Evolutionary conservation across 768 basidiomycete species (phyloP), one percentile per base, ranked within the genome.

Genomic region (Rhodotorula paludigena): DNA sequence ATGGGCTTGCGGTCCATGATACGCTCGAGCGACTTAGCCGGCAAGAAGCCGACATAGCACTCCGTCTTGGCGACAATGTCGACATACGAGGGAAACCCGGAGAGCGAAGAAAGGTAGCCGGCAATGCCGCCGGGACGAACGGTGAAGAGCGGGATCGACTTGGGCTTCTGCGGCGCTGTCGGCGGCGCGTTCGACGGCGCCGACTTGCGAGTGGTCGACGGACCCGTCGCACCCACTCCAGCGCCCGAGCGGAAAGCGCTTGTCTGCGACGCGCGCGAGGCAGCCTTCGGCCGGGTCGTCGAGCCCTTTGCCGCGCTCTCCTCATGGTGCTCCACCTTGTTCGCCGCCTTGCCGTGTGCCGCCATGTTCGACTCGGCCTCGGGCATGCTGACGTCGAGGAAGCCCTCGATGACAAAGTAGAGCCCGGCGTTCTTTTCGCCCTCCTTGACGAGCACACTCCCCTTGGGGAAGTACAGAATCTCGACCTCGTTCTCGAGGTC

Each of bases 51-150:
- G 70, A 98, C 96, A 74, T 94, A 99, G n/a, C 88, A 89, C 76
- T 99, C 94, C 0, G 93, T 98, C 81, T 97, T 98, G 9, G 96
- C 92, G 71, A 83, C 87, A 77, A 99, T 96, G 77, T 94, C 91
- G 51, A 98, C 93, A 76, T 98, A 99, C 5, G 92, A 94, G 10
- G 92, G 87, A 35, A 89, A 92, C 60, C 87, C 88, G 73, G 90
- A 91, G 7, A 98, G 83, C 0, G 92, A 92, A 25, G 93, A 88
- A 33, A 99, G 82, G 78, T 98, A 98, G 2, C 96, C 96, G 16
- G 94, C 96, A 68, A 99, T 96, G 0, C 96, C 96, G 63, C 96
- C 96, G 21, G 93, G 90, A 75, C 94, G 96, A 32, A 94, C 90
- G 3, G 91, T 93, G 78, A 96, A 99, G 32, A 99, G 82, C 16